Base-by-base conservation (phyloP, 805 yeast genomes). In the Wickerhamomyces xylosicus region DNA sequence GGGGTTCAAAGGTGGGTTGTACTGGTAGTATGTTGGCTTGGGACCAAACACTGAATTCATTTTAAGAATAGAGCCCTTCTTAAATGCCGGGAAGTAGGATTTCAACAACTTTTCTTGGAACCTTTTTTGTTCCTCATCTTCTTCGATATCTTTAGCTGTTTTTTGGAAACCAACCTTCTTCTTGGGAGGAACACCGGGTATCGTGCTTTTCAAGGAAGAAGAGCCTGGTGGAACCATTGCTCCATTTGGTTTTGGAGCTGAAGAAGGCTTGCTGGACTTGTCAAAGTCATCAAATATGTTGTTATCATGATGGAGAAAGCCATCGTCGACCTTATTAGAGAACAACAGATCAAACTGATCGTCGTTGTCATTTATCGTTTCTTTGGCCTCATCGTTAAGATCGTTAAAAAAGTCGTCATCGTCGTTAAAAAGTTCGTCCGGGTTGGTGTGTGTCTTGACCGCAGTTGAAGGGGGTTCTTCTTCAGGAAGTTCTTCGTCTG, bases 401-500 rank as follows among this genome's bases (percentile, higher is more conserved):
- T 59, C 66, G 36, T 58, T 59, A 57, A 63, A 53, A 21, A 64
- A 45, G 44, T 64, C 68, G 37, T 60, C 66, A 5, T 55, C 66
- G 3, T 44, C 50, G 7, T 48, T 56, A n/a, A 25, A 25, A 7
- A 25, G 29, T 8, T 49, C 65, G n/a, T 55, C 56, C 17, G 54
- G 62, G n/a, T 53, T 67, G 19, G 47, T 56, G 5, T 37, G 42
- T 3, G 39, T 47, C 9, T 41, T 34, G 13, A 37, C 44, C 8
- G 29, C 29, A 25, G 46, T 19, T 9, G 49, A 9, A 11, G 47
- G 18, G 6, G 34, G 38, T 19, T 45, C 45, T 41, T 42, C 67
- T 22, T 61, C 67, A 1, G 66, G 66, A 3, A 60, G 50, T 40
- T 85, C 95, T 18, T 89, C 96, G 19, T 89, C 97, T 0, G 97